phyloP scores from a whole-genome alignment of 345 rosid genomes.

The Populus simonii region DNA sequence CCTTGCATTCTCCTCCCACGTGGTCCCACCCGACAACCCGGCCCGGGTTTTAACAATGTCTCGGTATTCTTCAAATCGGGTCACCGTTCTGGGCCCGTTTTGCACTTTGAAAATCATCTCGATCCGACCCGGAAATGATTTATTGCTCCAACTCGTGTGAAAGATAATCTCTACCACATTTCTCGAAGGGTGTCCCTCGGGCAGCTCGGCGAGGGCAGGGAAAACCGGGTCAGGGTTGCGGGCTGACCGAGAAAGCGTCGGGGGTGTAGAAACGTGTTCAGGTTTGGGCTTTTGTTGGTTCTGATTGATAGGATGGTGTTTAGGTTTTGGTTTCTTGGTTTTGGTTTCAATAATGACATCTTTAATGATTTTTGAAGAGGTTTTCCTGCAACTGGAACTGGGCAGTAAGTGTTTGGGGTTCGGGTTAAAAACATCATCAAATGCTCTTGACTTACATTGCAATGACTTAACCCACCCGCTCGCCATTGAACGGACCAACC shows the following conservation, averaged over 20 bases:
- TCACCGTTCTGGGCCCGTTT: slow-evolving; percentile 58
- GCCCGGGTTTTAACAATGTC: slow-evolving; percentile 61
- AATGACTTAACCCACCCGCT: slow-evolving; percentile 83
- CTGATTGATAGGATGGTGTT: not conserved
- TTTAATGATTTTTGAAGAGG: slow-evolving; percentile 49
- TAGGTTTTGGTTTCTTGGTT: slow-evolving; percentile 10
- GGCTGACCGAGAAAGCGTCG: slow-evolving; percentile 33
- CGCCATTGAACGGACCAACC: slow-evolving; percentile 47
- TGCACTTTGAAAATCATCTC: slow-evolving; percentile 92
- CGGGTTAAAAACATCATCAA: slow-evolving; percentile 75
- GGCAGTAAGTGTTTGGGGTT: slow-evolving; percentile 42
- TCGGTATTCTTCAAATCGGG: slow-evolving; percentile 92
- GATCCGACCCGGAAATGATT: slow-evolving; percentile 66
- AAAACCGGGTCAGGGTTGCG: slow-evolving; percentile 47
- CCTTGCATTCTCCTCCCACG: slow-evolving; percentile 72
- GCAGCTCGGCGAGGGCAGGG: slow-evolving; percentile 71
- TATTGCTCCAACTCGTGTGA: slow-evolving; percentile 87
- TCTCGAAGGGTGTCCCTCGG: slow-evolving; percentile 83
- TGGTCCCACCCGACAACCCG: slow-evolving; percentile 23
- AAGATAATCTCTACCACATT: slow-evolving; percentile 94
- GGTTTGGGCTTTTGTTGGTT: slow-evolving; percentile 19
- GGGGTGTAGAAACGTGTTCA: slow-evolving; percentile 25
- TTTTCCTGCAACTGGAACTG: slow-evolving; percentile 63
- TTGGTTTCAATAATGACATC: slow-evolving; percentile 70
- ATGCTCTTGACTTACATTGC: slow-evolving; percentile 91